phyloP scores from a whole-genome alignment of 2,329 filamentous ascomycete species.

The Cercospora citrullina region DNA sequence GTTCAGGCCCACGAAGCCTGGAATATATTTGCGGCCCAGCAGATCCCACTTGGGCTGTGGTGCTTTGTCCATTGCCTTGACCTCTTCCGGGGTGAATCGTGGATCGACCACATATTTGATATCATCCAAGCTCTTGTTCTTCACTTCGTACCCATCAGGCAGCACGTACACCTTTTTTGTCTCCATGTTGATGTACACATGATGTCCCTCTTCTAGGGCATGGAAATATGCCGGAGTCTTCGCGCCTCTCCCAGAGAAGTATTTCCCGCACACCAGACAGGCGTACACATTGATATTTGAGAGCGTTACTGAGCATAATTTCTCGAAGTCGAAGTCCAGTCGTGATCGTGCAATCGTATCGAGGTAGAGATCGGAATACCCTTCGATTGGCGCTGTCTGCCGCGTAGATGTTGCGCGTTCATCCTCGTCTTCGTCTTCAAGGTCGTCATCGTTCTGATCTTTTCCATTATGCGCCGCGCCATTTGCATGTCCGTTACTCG shows the following conservation, averaged over 20 bases:
- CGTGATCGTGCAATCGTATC: conserved; percentile 93
- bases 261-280: conserved; percentile 95
- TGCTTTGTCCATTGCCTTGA: conserved; percentile 70
- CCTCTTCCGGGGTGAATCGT: conserved; percentile 75
- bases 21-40: conserved; percentile 79
- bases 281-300: conserved; percentile 99
- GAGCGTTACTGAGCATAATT: conserved; percentile 91
- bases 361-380: conserved; percentile 94
- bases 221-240: conserved; percentile 98
- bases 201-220: conserved; percentile 89
- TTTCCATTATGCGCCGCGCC: conserved; percentile 40
- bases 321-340: conserved; percentile 98
- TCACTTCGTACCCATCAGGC: conserved; percentile 95
- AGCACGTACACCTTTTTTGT: conserved; percentile 88
- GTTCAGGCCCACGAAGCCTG: conserved; percentile 97
- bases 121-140: conserved; percentile 90
- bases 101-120: conserved; percentile 98
- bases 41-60: conserved; percentile 71
- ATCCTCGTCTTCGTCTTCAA: conserved; percentile 41
- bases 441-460: conserved; percentile 38
- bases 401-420: conserved; percentile 52
- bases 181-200: conserved; percentile 98
- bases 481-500: conserved; percentile 30
- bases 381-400: conserved; percentile 76
- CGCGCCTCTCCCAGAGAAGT: conserved; percentile 89